Evolutionary conservation across 2,329 filamentous ascomycete species (phyloP).

Genomic region (Clonostachys rhizophaga): DNA sequence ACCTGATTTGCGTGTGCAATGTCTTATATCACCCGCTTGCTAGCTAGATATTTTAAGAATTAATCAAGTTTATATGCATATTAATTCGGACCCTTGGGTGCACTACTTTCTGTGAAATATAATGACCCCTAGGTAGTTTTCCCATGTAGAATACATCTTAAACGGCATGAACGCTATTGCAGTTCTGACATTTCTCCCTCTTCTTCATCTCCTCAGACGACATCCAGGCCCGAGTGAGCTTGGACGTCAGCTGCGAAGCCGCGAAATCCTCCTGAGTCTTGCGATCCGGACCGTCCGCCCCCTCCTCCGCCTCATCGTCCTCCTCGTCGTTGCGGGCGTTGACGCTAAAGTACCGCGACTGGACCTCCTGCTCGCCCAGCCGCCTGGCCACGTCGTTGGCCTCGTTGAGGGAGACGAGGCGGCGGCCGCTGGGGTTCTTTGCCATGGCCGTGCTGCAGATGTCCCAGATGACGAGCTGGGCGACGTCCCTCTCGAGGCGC

Average conservation of each 20-base stretch:
- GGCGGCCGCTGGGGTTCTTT: conserved; percentile 30
- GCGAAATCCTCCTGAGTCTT: conserved; percentile 20
- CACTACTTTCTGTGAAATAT: no score
- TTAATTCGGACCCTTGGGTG: no score
- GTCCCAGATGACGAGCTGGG: conserved; percentile 21
- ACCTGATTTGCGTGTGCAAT: no score
- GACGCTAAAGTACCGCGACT: conserved; percentile 28
- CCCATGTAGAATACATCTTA: no score
- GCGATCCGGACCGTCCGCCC: conserved; percentile 11
- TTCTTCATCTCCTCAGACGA: conserved; percentile 7
- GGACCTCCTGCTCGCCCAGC: conserved; percentile 42
- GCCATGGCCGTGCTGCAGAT: conserved; percentile 22
- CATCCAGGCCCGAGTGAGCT: conserved; percentile 10
- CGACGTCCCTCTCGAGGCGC: conserved; percentile 3
- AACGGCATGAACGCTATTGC: no score
- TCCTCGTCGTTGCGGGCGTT: conserved; percentile 16
- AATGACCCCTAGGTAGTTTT: no score
- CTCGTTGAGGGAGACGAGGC: conserved; percentile 48
- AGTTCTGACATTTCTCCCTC: not conserved
- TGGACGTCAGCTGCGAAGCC: conserved; percentile 10
- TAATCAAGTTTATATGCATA: no score
- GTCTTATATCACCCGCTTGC: no score
- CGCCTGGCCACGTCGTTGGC: conserved; percentile 55
- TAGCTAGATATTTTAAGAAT: no score
- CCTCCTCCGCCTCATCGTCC: conserved; percentile 14